phyloP scores from a whole-genome alignment of 129 eudicot species.

The Silybum marianum region DNA sequence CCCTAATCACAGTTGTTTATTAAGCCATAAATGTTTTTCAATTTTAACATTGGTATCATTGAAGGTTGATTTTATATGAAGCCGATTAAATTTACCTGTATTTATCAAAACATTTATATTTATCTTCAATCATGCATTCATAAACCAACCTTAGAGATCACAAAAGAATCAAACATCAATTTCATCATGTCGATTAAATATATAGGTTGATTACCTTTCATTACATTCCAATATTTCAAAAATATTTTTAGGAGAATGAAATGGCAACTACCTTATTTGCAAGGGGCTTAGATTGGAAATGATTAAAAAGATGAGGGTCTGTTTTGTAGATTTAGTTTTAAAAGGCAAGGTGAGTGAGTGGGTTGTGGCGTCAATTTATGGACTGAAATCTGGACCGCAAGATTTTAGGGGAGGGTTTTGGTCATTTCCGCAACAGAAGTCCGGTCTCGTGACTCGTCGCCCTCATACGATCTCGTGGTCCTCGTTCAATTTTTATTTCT shows the following conservation, averaged over 20 bases:
- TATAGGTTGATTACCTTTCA: neutral
- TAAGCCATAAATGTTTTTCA: too few species aligned
- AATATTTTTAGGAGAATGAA: neutral
- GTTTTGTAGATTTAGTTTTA: neutral
- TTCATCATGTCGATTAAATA: too few species aligned
- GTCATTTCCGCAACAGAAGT: neutral
- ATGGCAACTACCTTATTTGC: neutral
- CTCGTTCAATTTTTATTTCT: neutral
- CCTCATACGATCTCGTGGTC: neutral
- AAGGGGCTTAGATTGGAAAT: neutral
- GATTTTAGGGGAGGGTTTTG: neutral
- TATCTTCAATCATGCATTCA: neutral
- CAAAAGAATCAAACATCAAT: neutral
- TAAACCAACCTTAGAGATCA: neutral
- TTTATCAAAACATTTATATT: neutral
- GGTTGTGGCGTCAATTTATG: neutral
- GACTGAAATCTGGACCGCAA: constrained; percentile 1
- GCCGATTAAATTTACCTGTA: too few species aligned
- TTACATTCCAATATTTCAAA: neutral
- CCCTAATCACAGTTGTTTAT: neutral
- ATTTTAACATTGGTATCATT: too few species aligned
- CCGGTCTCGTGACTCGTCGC: neutral
- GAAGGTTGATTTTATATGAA: too few species aligned
- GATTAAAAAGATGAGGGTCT: neutral
- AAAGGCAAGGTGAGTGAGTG: too few species aligned